These are phyloP conservation scores for Tetracladium marchalianum DNA, from an alignment of 495 filamentous ascomycete genomes.

Conservation along the genomic window DNA sequence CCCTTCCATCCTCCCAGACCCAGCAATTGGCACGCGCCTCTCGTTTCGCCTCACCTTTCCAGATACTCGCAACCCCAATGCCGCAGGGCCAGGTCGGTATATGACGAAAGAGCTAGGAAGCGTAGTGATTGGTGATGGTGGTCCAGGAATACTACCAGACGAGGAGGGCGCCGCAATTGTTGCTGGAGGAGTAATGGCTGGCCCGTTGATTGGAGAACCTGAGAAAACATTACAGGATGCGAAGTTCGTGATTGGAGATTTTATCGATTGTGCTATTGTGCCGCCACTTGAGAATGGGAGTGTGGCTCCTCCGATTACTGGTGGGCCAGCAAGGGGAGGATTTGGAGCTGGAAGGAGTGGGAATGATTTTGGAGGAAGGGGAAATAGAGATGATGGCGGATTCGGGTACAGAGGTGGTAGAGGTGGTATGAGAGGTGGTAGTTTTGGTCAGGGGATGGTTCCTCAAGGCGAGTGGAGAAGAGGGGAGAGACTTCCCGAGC, in stretches of 20 bases:
- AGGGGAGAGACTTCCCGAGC: slow-evolving; percentile 25
- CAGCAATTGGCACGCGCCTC: slow-evolving; percentile 69
- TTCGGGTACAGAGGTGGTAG: slow-evolving; percentile 14
- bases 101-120: slow-evolving; percentile 69
- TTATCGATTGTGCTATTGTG: slow-evolving; percentile 69
- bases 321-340: slow-evolving; percentile 24
- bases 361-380: slow-evolving; percentile 29
- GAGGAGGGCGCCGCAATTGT: slow-evolving; percentile 19
- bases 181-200: slow-evolving; percentile 14
- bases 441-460: slow-evolving; percentile 22
- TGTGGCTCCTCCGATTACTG: slow-evolving; percentile 45
- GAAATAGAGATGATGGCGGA: slow-evolving; percentile 22
- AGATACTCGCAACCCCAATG: slow-evolving; percentile 51
- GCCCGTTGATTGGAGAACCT: slow-evolving; percentile 22
- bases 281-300: slow-evolving; percentile 64
- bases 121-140: slow-evolving; percentile 61
- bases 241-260: slow-evolving; percentile 82
- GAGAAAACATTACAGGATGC: slow-evolving; percentile 66
- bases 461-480: slow-evolving; percentile 28
- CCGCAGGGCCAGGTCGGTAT: slow-evolving; percentile 46
- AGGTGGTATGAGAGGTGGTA: slow-evolving; percentile 21
- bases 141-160: slow-evolving; percentile 29
- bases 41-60: slow-evolving; percentile 81
- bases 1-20: slow-evolving; percentile 60
- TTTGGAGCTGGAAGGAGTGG: slow-evolving; percentile 35